A percentile compares a stretch with the other conserved stretches of the same genome.
Evolutionary conservation across 2,329 filamentous ascomycete species (phyloP).

Genomic region (Hyphodiscus sp.): DNA sequence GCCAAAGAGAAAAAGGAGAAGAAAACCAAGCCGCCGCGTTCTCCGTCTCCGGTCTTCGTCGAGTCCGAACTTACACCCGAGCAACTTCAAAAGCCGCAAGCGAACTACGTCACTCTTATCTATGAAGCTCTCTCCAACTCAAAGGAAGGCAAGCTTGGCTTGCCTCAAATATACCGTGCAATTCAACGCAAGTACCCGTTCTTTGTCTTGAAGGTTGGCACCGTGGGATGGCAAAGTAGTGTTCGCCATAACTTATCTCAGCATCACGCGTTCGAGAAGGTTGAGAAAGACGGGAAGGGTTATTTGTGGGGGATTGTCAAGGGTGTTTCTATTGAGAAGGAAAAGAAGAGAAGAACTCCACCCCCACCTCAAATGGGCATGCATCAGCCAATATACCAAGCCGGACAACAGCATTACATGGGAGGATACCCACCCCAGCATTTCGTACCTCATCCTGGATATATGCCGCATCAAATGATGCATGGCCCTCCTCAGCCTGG

Average conservation of each 20-base stretch:
- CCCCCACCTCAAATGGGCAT: constrained; percentile 35
- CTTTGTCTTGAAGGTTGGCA: constrained; percentile 46
- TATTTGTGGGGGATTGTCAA: constrained; percentile 49
- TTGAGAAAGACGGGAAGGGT: constrained; percentile 47
- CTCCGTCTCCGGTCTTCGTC: constrained; percentile 48
- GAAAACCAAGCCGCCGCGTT: constrained; percentile 38
- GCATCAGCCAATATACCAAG: constrained; percentile 25
- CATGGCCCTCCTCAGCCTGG: constrained; percentile 9
- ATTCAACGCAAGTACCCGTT: constrained; percentile 52
- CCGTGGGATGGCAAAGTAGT: constrained; percentile 54
- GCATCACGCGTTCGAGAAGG: constrained; percentile 48
- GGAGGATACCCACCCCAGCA: constrained; percentile 15
- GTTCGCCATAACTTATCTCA: constrained; percentile 56
- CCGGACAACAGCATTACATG: constrained; percentile 19
- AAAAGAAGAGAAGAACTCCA: constrained; percentile 40
- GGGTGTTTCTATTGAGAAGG: constrained; percentile 48
- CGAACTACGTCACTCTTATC: constrained; percentile 52
- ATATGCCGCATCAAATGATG: constrained; percentile 3
- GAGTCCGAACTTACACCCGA: constrained; percentile 59
- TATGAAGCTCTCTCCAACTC: constrained; percentile 49
- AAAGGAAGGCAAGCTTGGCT: constrained; percentile 42
- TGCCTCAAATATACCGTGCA: constrained; percentile 54
- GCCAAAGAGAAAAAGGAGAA: constrained; percentile 50
- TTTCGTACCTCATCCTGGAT: constrained; percentile 23
- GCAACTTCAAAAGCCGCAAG: constrained; percentile 59